These are phyloP conservation scores for Fonsecaea monophora DNA, from an alignment of 2,329 filamentous ascomycete species.

Conservation along the genomic window DNA sequence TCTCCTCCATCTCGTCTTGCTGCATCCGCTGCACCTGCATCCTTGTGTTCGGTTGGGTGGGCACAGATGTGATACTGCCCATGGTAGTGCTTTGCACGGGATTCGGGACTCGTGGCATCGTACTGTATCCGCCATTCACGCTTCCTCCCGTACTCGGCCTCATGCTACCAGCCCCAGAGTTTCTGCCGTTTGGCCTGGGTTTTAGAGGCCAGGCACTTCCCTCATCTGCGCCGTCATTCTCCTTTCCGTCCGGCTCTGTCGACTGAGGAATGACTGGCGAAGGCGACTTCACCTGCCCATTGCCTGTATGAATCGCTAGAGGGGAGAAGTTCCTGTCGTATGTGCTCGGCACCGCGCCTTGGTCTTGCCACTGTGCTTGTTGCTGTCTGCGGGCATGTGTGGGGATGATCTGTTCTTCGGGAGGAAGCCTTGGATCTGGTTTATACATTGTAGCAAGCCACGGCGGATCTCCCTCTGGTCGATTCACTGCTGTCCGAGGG, in stretches of 20 bases:
- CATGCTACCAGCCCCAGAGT: slow-evolving; percentile 36
- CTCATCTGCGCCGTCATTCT: slow-evolving; percentile 22
- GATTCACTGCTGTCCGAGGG: slow-evolving; percentile 64
- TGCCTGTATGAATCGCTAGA: slow-evolving; percentile 61
- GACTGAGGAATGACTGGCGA: slow-evolving; percentile 27
- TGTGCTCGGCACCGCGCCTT: slow-evolving; percentile 81
- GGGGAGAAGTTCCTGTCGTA: slow-evolving; percentile 90
- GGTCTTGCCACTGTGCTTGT: slow-evolving; percentile 93
- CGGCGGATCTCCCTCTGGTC: slow-evolving; percentile 91
- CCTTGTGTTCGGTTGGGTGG: slow-evolving; percentile 47
- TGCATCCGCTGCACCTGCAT: slow-evolving; percentile 50
- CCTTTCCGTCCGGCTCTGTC: slow-evolving; percentile 26
- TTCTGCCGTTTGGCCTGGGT: slow-evolving; percentile 39
- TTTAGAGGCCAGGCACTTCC: slow-evolving; percentile 43
- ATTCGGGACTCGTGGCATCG: slow-evolving; percentile 56
- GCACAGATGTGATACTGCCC: slow-evolving; percentile 33
- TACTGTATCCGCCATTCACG: slow-evolving; percentile 54
- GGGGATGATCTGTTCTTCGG: slow-evolving; percentile 92
- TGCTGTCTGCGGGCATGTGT: slow-evolving; percentile 90
- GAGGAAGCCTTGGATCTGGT: slow-evolving; percentile 89
- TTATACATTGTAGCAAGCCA: slow-evolving; percentile 97
- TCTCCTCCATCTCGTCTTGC: slow-evolving; percentile 62
- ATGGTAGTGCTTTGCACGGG: slow-evolving; percentile 38
- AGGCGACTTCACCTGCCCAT: slow-evolving; percentile 36
- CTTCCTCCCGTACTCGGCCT: slow-evolving; percentile 54